A percentile compares a stretch with the other conserved stretches of the same genome.
These are phyloP conservation scores for Gillenia trifoliata DNA, from an alignment of 306 rosid genomes.

Conservation along the genomic window DNA sequence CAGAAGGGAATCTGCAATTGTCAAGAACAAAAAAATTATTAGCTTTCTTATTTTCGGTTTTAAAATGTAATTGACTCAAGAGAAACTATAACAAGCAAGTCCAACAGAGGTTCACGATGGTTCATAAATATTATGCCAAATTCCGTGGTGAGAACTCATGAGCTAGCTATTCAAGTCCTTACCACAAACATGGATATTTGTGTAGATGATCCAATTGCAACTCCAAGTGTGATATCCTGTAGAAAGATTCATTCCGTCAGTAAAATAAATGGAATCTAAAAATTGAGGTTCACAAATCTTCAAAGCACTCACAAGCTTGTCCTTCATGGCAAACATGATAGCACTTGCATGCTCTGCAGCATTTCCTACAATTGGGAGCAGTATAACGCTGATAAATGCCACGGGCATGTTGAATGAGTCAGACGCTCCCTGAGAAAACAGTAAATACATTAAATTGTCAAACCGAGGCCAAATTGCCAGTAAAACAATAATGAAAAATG, in stretches of 20 bases:
- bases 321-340: slow-evolving; percentile 92
- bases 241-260: slow-evolving; percentile 28
- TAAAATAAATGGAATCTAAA: slow-evolving; percentile 3
- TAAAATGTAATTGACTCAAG: not conserved
- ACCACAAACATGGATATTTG: slow-evolving; percentile 98
- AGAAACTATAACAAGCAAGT: not conserved
- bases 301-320: slow-evolving; percentile 80
- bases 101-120: not conserved
- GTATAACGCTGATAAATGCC: slow-evolving; percentile 85
- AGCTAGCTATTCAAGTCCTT: slow-evolving; percentile 24
- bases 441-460: slow-evolving; percentile 10
- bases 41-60: not conserved
- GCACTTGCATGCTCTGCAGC: slow-evolving; percentile 83
- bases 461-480: not conserved
- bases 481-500: not conserved
- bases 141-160: not conserved
- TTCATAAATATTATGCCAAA: not conserved
- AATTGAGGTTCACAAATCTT: not conserved
- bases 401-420: slow-evolving; percentile 67
- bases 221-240: slow-evolving; percentile 90
- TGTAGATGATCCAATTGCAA: slow-evolving; percentile 90
- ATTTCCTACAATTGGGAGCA: slow-evolving; percentile 83
- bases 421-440: slow-evolving; percentile 78
- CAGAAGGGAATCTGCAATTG: slow-evolving; percentile 73
- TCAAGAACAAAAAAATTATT: slow-evolving; percentile 10